Percentiles rank a stretch among this genome's conserved stretches.
phyloP scores from a whole-genome alignment of 208 protist species.

The Crithidia bombi region DNA sequence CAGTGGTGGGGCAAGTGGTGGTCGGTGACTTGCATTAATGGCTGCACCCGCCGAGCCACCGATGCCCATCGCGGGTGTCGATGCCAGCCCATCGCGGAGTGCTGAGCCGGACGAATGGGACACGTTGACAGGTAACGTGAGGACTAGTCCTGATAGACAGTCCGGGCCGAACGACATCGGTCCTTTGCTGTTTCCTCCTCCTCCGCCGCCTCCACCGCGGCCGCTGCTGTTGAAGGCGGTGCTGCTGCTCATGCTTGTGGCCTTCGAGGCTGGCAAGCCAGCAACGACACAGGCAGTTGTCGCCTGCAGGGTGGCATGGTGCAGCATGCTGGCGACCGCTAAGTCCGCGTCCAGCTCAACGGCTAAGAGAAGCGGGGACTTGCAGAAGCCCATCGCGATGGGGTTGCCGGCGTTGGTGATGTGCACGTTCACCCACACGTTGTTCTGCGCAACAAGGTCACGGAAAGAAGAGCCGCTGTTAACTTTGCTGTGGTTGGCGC shows the following conservation, averaged over 20 bases:
- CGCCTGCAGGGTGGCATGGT: conserved; percentile 27
- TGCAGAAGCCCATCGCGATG: conserved; percentile 25
- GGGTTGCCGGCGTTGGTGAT: conserved; percentile 41
- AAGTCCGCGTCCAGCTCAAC: conserved; percentile 38
- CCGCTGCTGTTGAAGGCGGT: background rate
- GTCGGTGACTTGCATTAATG: background rate
- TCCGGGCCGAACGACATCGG: background rate
- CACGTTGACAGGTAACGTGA: background rate
- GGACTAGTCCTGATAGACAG: background rate
- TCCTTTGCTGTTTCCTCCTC: background rate
- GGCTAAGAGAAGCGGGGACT: conserved; percentile 45
- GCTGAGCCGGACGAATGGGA: conserved; percentile 2
- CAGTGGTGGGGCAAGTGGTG: background rate
- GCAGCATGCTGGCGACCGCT: conserved; percentile 42
- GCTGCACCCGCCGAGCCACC: too few species aligned
- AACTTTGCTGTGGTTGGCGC: background rate
- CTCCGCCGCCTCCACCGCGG: background rate
- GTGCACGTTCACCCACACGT: conserved; percentile 39
- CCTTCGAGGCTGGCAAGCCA: background rate
- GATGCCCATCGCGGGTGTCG: too few species aligned
- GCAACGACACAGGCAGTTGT: conserved; percentile 12
- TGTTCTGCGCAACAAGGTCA: background rate
- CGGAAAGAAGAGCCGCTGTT: background rate
- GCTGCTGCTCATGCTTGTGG: background rate
- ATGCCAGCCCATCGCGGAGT: too few species aligned